Evolutionary conservation across 257 asterid genomes (phyloP).

Genomic region (Penstemon davidsonii): DNA sequence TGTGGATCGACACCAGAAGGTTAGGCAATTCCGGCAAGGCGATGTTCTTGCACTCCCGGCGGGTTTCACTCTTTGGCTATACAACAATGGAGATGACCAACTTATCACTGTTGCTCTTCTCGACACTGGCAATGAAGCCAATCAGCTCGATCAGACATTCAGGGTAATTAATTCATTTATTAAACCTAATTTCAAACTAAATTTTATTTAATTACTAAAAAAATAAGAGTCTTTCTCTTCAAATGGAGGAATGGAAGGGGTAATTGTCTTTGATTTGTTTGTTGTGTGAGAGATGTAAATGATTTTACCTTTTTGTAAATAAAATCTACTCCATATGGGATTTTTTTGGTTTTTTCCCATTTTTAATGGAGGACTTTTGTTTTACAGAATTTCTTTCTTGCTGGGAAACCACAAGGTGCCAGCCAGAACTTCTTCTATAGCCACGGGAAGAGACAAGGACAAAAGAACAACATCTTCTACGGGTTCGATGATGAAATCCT

Average conservation of each 20-base stretch:
- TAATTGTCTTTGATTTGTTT: too few relatives aligned
- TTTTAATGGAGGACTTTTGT: too few relatives aligned
- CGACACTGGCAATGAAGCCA: conserved; percentile 46
- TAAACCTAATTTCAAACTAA: too few relatives aligned
- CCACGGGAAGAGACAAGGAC: conserved; percentile 18
- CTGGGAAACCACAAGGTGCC: conserved; percentile 49
- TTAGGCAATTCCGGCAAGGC: conserved; percentile 40
- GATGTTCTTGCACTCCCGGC: conserved; percentile 58
- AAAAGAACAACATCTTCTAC: conserved; percentile 37
- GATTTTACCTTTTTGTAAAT: too few relatives aligned
- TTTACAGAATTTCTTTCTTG: conserved; percentile 58
- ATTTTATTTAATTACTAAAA: too few relatives aligned
- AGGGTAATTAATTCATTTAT: conserved; percentile 36
- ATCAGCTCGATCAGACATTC: conserved; percentile 58
- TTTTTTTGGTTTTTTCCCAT: too few relatives aligned
- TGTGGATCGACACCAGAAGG: conserved; percentile 52
- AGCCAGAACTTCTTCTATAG: neutral
- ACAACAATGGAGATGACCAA: conserved; percentile 50
- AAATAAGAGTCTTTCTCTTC: too few relatives aligned
- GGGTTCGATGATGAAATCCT: conserved; percentile 38
- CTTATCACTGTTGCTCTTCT: conserved; percentile 53
- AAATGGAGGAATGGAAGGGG: too few relatives aligned
- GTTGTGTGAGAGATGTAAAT: too few relatives aligned
- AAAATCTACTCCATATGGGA: neutral
- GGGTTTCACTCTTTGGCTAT: conserved; percentile 52